Base-by-base conservation (phyloP, 2,329 filamentous ascomycete species). In the Venturia asperata region DNA sequence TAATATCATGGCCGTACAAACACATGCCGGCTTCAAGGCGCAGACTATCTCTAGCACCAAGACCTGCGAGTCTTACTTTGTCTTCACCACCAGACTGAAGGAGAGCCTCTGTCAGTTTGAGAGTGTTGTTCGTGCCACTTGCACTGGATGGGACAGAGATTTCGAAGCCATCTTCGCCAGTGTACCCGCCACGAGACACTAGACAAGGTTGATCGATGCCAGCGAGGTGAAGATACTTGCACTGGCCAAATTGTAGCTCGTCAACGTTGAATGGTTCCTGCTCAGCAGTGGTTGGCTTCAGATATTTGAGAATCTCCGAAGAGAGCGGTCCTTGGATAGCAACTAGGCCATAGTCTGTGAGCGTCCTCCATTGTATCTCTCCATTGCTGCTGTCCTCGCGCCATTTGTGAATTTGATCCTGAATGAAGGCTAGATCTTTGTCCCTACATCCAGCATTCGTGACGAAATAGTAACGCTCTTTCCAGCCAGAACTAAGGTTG, bases 21-120 rank as follows among this genome's bases (percentile, higher is more conserved):
- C 94, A 99, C 93, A 99, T 96, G 67, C 94, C 94, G 0, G 94
- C 94, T 79, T 99, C 94, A 39, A 99, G 86, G 60, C 94, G 87
- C 67, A 99, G 85, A 67, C 89, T 95, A 77, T 99, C 94, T 68
- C 94, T 86, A 2, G 94, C 91, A 11, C 92, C 94, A 0, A 99
- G 84, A 3, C 94, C 94, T 1, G 93, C 92, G 58, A 96, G 84
- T 72, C 89, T 88, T 19, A 96, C 80, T 13, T 87, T 85, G 34
- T 87, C 87, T 52, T 71, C 73, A 55, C 80, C 77, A 0, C 81
- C 80, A 41, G 83, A 79, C 49, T 82, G 75, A 60, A 96, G 83
- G 30, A 96, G 82, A 30, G 85, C 80, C 74, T 92, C 82, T 5
- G 90, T 87, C 49, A 92, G 82, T 24, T 80, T 79, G 6, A 61